A percentile compares a stretch with the other conserved stretches of the same genome.
These are phyloP conservation scores for Citrus maxima DNA, from an alignment of 345 rosid genomes.

Conservation along the genomic window DNA sequence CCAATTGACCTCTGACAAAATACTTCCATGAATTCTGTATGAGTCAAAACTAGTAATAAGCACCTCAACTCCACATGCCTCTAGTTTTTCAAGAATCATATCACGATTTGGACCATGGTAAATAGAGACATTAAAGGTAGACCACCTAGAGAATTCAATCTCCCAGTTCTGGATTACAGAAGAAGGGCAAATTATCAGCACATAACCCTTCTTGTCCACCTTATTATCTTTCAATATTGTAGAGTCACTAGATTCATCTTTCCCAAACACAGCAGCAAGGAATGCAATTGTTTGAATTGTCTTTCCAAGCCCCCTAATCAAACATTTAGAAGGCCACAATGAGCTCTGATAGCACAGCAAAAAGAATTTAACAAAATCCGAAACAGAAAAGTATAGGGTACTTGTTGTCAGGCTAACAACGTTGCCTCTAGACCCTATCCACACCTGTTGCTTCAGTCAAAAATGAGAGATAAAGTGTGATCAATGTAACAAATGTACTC, in stretches of 20 bases:
- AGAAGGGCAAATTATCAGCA: slow-evolving; percentile 76
- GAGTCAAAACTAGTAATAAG: slow-evolving; percentile 86
- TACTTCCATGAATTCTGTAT: slow-evolving; percentile 66
- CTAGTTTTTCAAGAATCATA: slow-evolving; percentile 65
- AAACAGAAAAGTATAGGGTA: not conserved
- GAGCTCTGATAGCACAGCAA: not conserved
- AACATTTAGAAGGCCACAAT: not conserved
- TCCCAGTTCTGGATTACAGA: slow-evolving; percentile 96
- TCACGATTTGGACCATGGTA: slow-evolving; percentile 87
- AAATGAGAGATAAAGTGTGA: not conserved
- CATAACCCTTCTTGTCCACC: slow-evolving; percentile 43
- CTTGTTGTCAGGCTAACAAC: not conserved
- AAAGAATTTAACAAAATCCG: not conserved
- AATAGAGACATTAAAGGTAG: slow-evolving; percentile 59
- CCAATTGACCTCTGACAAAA: slow-evolving; percentile 70
- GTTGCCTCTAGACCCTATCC: too few species aligned
- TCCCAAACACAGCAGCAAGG: slow-evolving; percentile 76
- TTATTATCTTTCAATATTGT: slow-evolving; percentile 23
- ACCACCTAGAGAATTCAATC: slow-evolving; percentile 84
- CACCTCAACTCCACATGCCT: slow-evolving; percentile 61
- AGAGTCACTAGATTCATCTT: slow-evolving; percentile 50
- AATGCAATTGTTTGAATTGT: slow-evolving; percentile 95
- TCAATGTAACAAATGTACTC: slow-evolving; percentile 25
- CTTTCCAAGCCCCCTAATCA: slow-evolving; percentile 86
- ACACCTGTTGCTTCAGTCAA: too few species aligned